Evolutionary conservation across 2,329 filamentous ascomycete genomes (phyloP).

Genomic region (Claviceps citrina): DNA sequence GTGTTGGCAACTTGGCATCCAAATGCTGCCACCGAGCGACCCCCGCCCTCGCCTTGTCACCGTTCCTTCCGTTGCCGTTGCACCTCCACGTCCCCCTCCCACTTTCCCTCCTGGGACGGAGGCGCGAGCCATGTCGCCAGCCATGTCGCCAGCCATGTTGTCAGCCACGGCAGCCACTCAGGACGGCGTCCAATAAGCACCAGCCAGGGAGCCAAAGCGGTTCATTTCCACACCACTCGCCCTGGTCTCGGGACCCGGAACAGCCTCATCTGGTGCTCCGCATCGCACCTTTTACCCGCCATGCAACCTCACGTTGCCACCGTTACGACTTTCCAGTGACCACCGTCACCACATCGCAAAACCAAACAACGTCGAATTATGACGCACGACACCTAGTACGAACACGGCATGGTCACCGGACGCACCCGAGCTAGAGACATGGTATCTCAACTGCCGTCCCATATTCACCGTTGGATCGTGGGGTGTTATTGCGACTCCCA

Average conservation of each 20-base stretch:
- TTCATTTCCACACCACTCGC: too few relatives aligned
- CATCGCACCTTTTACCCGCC: not conserved
- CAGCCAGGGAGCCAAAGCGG: not conserved
- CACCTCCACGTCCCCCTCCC: too few relatives aligned
- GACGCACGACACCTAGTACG: not conserved
- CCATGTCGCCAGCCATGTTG: too few relatives aligned
- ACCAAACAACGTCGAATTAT: not conserved
- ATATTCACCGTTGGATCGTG: not conserved
- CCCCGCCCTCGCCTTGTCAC: too few relatives aligned
- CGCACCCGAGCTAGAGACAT: not conserved
- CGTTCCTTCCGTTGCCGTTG: too few relatives aligned
- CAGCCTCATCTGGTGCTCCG: too few relatives aligned
- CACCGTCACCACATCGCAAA: not conserved
- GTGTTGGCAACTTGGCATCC: too few relatives aligned
- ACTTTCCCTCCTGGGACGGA: too few relatives aligned
- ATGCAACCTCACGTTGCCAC: not conserved
- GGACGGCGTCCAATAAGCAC: not conserved
- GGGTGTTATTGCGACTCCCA: not conserved
- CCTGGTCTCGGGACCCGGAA: not conserved
- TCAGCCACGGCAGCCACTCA: too few relatives aligned
- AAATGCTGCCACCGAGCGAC: too few relatives aligned
- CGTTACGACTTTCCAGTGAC: not conserved
- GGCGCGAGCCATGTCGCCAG: too few relatives aligned
- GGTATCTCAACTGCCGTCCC: not conserved
- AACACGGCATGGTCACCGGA: constrained; percentile 2